Conservation (phyloP, 2,329 filamentous ascomycete genomes). For the Xylaria sp. region DNA sequence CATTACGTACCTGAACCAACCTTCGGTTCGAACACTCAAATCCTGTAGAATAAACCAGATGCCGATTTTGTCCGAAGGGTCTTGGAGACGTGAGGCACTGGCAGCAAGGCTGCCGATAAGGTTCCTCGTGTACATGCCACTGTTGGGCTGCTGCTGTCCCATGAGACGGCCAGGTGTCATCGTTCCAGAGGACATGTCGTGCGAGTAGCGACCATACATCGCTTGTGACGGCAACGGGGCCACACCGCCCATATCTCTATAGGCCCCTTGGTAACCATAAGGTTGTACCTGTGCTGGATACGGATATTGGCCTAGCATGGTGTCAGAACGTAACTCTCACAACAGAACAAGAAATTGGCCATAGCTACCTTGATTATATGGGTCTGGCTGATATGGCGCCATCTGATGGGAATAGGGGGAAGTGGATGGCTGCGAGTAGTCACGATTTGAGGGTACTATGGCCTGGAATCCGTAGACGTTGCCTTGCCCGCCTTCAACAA, state of each 20-base stretch:
- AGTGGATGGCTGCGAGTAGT: slow-evolving; percentile 26
- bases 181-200: slow-evolving; percentile 34
- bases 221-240: slow-evolving; percentile 27
- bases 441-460: slow-evolving; percentile 30
- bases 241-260: slow-evolving; percentile 28
- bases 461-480: slow-evolving; percentile 28
- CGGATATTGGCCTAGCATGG: slow-evolving; percentile 22
- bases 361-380: slow-evolving; percentile 28
- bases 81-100: slow-evolving; percentile 78
- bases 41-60: slow-evolving; percentile 98
- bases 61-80: slow-evolving; percentile 73
- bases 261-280: slow-evolving; percentile 28
- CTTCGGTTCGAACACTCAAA: slow-evolving; percentile 88
- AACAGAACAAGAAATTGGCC: background rate
- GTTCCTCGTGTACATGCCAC: slow-evolving; percentile 90
- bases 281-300: slow-evolving; percentile 28
- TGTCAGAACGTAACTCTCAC: slow-evolving; percentile 9
- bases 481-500: slow-evolving; percentile 28
- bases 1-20: slow-evolving; percentile 68
- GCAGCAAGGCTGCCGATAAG: slow-evolving; percentile 88
- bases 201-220: slow-evolving; percentile 33
- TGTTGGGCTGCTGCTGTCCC: slow-evolving; percentile 45
- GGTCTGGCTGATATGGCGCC: slow-evolving; percentile 27
- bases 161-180: slow-evolving; percentile 32
- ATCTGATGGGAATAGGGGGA: slow-evolving; percentile 27